A percentile compares a stretch with the other conserved stretches of the same genome.
These are phyloP conservation scores for Ascochyta koolunga DNA, from an alignment of 2,329 filamentous ascomycete genomes.

Conservation along the genomic window DNA sequence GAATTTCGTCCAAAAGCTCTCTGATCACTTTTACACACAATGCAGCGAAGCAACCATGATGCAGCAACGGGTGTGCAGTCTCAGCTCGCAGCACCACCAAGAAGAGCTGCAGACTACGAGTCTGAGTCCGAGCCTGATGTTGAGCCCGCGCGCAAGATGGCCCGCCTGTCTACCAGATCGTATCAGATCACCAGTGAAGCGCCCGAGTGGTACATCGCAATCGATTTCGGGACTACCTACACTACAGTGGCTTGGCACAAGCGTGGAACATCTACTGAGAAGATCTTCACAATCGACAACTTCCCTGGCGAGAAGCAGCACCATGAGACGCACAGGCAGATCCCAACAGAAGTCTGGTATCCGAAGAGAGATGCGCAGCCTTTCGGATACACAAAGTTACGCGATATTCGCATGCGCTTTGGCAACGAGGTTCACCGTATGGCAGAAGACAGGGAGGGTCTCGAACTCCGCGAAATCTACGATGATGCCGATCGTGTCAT, in stretches of 20 bases:
- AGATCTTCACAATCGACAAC: conserved; percentile 3
- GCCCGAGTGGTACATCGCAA: conserved; percentile 5
- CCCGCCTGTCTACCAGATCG: background rate
- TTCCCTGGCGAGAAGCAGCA: conserved; percentile 11
- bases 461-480: background rate
- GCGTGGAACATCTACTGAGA: background rate
- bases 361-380: background rate
- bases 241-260: conserved; percentile 13
- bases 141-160: background rate
- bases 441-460: background rate
- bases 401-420: conserved; percentile 9
- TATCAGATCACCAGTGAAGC: background rate
- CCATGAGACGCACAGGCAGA: background rate
- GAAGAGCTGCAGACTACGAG: background rate
- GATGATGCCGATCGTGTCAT: background rate
- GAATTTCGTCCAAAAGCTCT: background rate
- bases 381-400: background rate
- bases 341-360: conserved; percentile 19
- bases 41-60: background rate
- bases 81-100: background rate
- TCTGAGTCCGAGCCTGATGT: background rate
- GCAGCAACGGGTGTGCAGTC: background rate
- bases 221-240: conserved; percentile 24
- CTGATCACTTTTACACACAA: background rate
- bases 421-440: conserved; percentile 14